phyloP scores from a whole-genome alignment of 208 protist genomes.

The Leishmania martiniquensis region DNA sequence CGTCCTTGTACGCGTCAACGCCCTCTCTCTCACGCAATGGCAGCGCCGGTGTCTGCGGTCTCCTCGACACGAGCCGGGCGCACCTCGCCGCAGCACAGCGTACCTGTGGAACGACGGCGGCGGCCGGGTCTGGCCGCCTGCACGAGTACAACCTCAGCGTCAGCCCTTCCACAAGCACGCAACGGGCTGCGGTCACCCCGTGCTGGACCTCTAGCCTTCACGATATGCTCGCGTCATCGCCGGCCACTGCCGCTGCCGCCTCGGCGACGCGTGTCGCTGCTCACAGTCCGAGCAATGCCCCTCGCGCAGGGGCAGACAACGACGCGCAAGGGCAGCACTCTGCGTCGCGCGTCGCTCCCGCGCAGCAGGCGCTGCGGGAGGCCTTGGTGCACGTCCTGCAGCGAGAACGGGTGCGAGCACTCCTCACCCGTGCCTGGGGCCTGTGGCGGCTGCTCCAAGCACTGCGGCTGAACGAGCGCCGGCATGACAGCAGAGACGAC shows the following conservation, averaged over 20 bases:
- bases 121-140: neutral
- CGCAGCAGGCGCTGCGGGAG: neutral
- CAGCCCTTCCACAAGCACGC: neutral
- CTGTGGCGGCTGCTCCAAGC: neutral
- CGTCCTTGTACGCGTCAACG: neutral
- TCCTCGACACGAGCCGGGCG: neutral
- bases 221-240: neutral
- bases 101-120: neutral
- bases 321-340: neutral
- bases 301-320: neutral
- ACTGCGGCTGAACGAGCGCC: neutral
- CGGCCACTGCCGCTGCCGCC: neutral
- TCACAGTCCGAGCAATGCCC: neutral
- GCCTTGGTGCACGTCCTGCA: constrained; percentile 12
- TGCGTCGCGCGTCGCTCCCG: neutral
- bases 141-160: neutral
- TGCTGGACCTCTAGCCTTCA: neutral
- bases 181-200: neutral
- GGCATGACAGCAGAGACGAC: neutral
- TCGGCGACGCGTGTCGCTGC: neutral
- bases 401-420: constrained; percentile 9
- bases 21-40: too few relatives aligned
- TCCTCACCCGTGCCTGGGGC: neutral
- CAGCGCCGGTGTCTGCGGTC: neutral
- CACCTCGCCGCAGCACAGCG: neutral